Evolutionary conservation across 768 basidiomycete species (phyloP), one percentile per base, ranked within the genome.

Genomic region (Mrakia hoshinonis): DNA sequence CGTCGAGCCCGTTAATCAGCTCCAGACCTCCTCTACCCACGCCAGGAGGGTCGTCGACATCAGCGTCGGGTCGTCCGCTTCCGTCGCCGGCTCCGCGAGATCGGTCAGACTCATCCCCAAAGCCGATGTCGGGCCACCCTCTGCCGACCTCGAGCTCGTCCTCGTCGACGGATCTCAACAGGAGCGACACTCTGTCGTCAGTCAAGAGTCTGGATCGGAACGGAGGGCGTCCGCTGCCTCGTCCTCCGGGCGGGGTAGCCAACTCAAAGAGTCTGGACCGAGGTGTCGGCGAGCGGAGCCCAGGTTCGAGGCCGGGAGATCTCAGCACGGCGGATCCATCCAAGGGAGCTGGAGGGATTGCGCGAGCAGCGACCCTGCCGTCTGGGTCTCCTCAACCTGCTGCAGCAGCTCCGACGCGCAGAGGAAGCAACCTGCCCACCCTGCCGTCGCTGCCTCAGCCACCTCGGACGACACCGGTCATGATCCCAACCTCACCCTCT

Each of bases 181-280:
- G 52, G 22, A 66, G 54, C 46, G 47, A 55, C 13, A 54, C 69
- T 10, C 7, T 52, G 12, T 26, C 51, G n/a, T 34, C 69, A 13
- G 38, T 47, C 52, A 68, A 43, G 39, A 54, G 38, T 20, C 43
- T 66, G 18, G 64, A 66, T 51, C 24, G 24, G 39, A 29, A 58
- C 18, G 47, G 26, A 49, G 58, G 70, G 6, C 64, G 64, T 15
- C 65, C 65, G 9, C 46, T 67, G 18, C 63, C 63, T 15, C 24
- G 64, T 18, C 65, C 65, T 12, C 64, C 64, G 0, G 70, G 70
- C 5, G 70, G 64, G 7, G 60, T 72, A n/a, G 36, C 65, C 20
- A 54, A 65, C 12, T 72, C 70, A 0, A 72, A 72, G 52, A 55
- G 51, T 48, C 58, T 72, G 18, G 70, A 72, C 46, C 64, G 70